Evolutionary conservation across 441 rosid genomes (phyloP).

Genomic region (Populus trichocarpa): DNA sequence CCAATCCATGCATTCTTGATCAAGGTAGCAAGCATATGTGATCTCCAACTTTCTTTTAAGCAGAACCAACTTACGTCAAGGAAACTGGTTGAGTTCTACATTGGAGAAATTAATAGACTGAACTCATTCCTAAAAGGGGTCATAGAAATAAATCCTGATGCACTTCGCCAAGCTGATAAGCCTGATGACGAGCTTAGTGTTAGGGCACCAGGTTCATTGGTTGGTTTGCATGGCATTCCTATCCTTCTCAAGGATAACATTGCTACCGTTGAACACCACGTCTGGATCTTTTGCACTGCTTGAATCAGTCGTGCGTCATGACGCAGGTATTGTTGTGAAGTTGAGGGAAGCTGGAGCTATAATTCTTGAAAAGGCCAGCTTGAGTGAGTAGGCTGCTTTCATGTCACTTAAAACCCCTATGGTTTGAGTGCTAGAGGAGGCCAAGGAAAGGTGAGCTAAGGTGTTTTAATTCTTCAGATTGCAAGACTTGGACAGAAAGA

Average conservation of each 20-base stretch:
- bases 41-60: conserved; percentile 44
- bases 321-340: conserved; percentile 55
- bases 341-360: conserved; percentile 68
- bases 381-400: conserved; percentile 60
- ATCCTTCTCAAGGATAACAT: conserved; percentile 64
- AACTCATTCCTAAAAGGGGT: conserved; percentile 52
- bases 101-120: conserved; percentile 42
- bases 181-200: conserved; percentile 51
- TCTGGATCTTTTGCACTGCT: conserved; percentile 65
- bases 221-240: conserved; percentile 60
- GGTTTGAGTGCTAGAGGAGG: conserved; percentile 60
- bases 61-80: conserved; percentile 52
- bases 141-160: conserved; percentile 75
- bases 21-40: conserved; percentile 48
- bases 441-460: conserved; percentile 55
- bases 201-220: conserved; percentile 7
- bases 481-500: no score
- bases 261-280: conserved; percentile 67
- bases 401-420: conserved; percentile 18
- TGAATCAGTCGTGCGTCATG: conserved; percentile 52
- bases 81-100: conserved; percentile 52
- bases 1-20: conserved; percentile 21
- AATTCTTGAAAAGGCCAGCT: conserved; percentile 73
- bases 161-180: conserved; percentile 42
- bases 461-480: background rate